Base-by-base conservation (phyloP, 768 basidiomycete genomes). In the Calocera cornea region DNA sequence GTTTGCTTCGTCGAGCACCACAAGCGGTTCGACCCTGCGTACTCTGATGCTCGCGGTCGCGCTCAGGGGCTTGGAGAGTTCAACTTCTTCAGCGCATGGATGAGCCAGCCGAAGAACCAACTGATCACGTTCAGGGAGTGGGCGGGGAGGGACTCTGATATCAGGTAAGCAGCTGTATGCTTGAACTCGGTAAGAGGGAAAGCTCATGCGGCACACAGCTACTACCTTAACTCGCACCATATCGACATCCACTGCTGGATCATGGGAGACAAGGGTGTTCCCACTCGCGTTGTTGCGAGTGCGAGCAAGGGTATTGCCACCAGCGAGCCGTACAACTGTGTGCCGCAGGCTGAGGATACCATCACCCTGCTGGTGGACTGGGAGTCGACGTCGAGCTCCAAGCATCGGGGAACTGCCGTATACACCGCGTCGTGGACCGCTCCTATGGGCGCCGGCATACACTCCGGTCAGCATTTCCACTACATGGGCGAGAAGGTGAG, bases 341-440 rank as follows among this genome's bases (percentile, higher is more conserved):
- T 86, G 24, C 83, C 87, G 5, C 81, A 87, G 74, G 95, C 93
- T 2, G 94, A 95, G 78, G 94, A 97, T 76, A 95, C 94, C 27
- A 94, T 97, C 76, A 95, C 93, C 2, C 87, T 95, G 64, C 80
- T 97, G 66, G 93, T 95, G 31, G 94, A 95, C 75, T 97, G 94
- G 94, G 86, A 91, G 75, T 92, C 89, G 65, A 78, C 86, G 70
- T 83, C 81, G 70, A 90, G 88, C 77, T 76, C 83, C 17, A 87
- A 80, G 71, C 90, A 92, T 78, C 50, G 80, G 69, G 93, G 94
- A 27, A 93, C 89, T 0, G 93, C 85, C 1, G 90, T 95, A 0
- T 97, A 93, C 78, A 94, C 94, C 2, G 92, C 94, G 10, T 90
- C 88, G 65, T 97, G 93, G 93, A 94, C 93, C 0, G 93, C 94